Conservation (phyloP, 2,329 filamentous ascomycete species). For the Ceratocystis harringtonii region DNA sequence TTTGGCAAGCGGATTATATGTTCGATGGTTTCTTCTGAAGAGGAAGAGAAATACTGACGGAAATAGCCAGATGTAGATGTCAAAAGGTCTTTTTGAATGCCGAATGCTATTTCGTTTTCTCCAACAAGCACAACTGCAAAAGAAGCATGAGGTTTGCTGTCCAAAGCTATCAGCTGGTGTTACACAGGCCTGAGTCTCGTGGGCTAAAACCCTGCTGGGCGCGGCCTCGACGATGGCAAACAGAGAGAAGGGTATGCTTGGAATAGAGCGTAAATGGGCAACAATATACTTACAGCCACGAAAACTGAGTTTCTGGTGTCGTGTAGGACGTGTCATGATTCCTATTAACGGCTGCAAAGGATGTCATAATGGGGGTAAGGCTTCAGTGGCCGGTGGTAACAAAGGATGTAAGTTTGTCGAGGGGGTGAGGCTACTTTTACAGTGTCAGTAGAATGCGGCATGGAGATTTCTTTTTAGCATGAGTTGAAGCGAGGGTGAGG, state of each 20-base stretch:
- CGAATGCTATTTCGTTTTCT: slow-evolving; percentile 37
- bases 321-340: background rate
- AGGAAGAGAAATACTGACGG: slow-evolving; percentile 29
- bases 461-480: background rate
- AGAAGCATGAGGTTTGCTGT: slow-evolving; percentile 38
- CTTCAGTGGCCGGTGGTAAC: too few relatives aligned
- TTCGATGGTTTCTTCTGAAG: slow-evolving; percentile 30
- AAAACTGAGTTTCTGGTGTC: slow-evolving; percentile 14
- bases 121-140: slow-evolving; percentile 43
- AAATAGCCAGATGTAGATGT: slow-evolving; percentile 38
- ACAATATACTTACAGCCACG: slow-evolving; percentile 18
- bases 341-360: slow-evolving; percentile 9
- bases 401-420: background rate
- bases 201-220: too few relatives aligned
- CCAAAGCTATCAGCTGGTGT: slow-evolving; percentile 12
- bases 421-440: too few relatives aligned
- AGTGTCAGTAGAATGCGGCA: too few relatives aligned
- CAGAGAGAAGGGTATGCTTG: too few relatives aligned
- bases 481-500: background rate
- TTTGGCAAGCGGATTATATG: slow-evolving; percentile 36
- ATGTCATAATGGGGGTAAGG: slow-evolving; percentile 2
- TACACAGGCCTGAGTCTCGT: background rate
- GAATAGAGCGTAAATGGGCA: too few relatives aligned
- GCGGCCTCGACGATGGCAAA: too few relatives aligned
- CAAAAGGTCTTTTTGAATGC: slow-evolving; percentile 44